phyloP scores from a whole-genome alignment of 2,329 filamentous ascomycete genomes.

The Aureobasidium uvarum region DNA sequence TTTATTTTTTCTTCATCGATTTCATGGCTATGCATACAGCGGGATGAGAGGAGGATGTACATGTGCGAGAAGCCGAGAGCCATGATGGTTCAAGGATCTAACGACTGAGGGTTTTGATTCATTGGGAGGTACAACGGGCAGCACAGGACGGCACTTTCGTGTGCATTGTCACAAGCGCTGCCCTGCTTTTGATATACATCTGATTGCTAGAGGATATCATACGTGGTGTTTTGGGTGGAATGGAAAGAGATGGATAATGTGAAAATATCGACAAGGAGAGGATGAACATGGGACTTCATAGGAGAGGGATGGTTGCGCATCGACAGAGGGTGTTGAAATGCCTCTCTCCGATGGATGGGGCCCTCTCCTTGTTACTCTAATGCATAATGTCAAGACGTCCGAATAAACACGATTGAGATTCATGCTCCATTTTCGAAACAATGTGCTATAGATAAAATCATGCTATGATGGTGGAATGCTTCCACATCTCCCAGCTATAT shows the following conservation, averaged over 20 bases:
- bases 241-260: slow-evolving; percentile 16
- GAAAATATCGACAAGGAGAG: slow-evolving; percentile 1
- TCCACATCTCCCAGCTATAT: no score
- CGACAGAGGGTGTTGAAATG: neutral
- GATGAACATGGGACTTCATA: neutral
- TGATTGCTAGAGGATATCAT: slow-evolving; percentile 16
- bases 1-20: slow-evolving; percentile 15
- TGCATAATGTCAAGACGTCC: slow-evolving; percentile 22
- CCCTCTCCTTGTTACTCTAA: neutral
- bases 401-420: neutral
- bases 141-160: neutral
- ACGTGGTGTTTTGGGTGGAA: neutral
- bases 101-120: slow-evolving; percentile 6
- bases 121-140: neutral
- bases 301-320: neutral
- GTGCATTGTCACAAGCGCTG: neutral
- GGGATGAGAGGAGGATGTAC: slow-evolving; percentile 5
- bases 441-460: neutral
- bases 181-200: slow-evolving; percentile 6
- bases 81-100: neutral
- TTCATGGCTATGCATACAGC: slow-evolving; percentile 15
- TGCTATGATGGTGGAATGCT: neutral
- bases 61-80: slow-evolving; percentile 5
- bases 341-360: neutral
- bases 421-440: neutral